Percentiles rank a stretch among this genome's conserved stretches.
These are phyloP conservation scores for Aspergillus wentii DNA, from an alignment of 495 filamentous ascomycete genomes.

Conservation along the genomic window DNA sequence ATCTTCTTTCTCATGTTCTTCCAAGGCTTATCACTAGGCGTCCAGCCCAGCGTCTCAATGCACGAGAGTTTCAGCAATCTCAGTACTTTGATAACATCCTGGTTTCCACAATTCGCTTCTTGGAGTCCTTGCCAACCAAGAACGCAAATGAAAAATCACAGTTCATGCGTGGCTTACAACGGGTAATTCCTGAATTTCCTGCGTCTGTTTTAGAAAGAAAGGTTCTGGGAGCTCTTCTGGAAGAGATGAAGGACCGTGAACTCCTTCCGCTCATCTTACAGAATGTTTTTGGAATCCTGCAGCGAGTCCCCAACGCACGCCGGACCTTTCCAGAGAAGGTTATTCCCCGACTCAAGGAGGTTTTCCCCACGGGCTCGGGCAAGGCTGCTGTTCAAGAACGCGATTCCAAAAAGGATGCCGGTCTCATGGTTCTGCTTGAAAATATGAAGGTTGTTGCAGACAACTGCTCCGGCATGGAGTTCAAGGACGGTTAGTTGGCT, in stretches of 20 bases:
- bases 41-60: constrained; percentile 80
- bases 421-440: constrained; percentile 82
- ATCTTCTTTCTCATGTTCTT: constrained; percentile 67
- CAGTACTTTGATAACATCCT: constrained; percentile 95
- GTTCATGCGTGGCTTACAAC: constrained; percentile 83
- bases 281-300: constrained; percentile 85
- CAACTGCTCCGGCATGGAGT: constrained; percentile 84
- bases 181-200: constrained; percentile 85
- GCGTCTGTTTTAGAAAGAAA: constrained; percentile 93
- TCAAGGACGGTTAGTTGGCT: constrained; percentile 72
- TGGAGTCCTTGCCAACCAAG: constrained; percentile 87
- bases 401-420: constrained; percentile 80
- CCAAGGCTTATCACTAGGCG: constrained; percentile 80
- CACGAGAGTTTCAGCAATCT: constrained; percentile 88
- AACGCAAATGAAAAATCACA: constrained; percentile 84
- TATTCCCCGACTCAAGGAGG: constrained; percentile 75
- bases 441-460: constrained; percentile 68
- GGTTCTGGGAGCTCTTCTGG: constrained; percentile 77
- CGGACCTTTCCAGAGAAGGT: constrained; percentile 79
- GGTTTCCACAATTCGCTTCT: constrained; percentile 89
- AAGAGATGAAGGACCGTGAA: constrained; percentile 89
- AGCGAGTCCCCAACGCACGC: constrained; percentile 66
- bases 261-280: constrained; percentile 77
- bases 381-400: constrained; percentile 55
- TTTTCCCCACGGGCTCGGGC: constrained; percentile 57